Evolutionary conservation across 2,329 filamentous ascomycete species (phyloP).

Genomic region (Incumbomyces delicatus): DNA sequence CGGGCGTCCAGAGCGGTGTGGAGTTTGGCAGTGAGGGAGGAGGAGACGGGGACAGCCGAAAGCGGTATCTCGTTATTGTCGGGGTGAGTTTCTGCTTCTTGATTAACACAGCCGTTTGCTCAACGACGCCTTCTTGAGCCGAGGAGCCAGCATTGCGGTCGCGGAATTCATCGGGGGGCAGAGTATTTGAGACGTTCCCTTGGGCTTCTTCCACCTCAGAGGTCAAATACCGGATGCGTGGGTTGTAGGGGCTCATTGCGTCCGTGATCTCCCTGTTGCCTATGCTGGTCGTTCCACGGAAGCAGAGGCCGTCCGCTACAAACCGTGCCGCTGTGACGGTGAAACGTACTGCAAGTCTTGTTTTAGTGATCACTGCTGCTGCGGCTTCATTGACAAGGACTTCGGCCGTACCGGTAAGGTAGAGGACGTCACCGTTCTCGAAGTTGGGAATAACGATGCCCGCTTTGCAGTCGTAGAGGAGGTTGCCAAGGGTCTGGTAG

Average conservation of each 20-base stretch:
- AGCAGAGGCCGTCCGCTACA: constrained; percentile 56
- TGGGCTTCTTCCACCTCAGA: constrained; percentile 41
- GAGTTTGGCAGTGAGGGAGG: constrained; percentile 21
- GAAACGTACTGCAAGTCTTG: constrained; percentile 64
- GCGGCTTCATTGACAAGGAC: constrained; percentile 58
- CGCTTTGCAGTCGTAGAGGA: constrained; percentile 54
- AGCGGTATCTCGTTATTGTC: constrained; percentile 56
- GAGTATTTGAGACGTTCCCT: constrained; percentile 3
- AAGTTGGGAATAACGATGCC: constrained; percentile 69
- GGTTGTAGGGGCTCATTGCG: constrained; percentile 63
- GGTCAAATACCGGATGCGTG: constrained; percentile 55
- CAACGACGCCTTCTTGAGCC: constrained; percentile 10
- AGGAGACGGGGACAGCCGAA: constrained; percentile 34
- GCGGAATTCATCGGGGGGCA: constrained; percentile 5
- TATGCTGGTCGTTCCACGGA: constrained; percentile 44
- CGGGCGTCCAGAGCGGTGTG: constrained; percentile 47
- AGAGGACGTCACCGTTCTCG: constrained; percentile 60
- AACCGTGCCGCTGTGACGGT: constrained; percentile 51
- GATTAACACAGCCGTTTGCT: constrained; percentile 46
- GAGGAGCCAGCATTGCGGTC: constrained; percentile 6
- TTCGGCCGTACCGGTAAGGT: constrained; percentile 59
- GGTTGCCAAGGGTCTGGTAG: constrained; percentile 75
- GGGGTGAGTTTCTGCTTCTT: constrained; percentile 54
- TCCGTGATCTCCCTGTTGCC: constrained; percentile 7
- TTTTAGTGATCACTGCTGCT: constrained; percentile 52